phyloP scores from a whole-genome alignment of 2,329 filamentous ascomycete species.

The Fusarium multiceps region DNA sequence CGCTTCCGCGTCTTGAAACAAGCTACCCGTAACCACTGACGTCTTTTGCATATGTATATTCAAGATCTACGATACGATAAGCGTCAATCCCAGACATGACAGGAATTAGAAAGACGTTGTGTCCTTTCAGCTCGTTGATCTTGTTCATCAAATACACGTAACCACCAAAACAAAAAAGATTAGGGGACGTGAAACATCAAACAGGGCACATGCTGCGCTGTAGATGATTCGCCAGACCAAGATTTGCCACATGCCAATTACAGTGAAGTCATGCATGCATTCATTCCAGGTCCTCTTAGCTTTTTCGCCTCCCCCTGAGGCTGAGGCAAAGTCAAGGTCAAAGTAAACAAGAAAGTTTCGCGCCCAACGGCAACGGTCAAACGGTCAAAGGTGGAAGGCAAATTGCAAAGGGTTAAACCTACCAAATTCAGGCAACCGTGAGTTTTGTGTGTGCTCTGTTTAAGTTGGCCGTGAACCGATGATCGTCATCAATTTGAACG shows the following conservation, averaged over 20 bases:
- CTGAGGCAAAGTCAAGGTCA: background rate
- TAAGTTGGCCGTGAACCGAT: background rate
- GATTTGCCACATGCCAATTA: constrained; percentile 42
- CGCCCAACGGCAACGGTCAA: background rate
- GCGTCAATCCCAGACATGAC: constrained; percentile 10
- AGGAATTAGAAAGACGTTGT: background rate
- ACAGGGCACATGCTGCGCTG: constrained; percentile 20
- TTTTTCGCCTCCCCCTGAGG: constrained; percentile 38
- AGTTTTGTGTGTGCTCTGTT: background rate
- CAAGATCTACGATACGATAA: constrained; percentile 34
- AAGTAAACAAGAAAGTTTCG: background rate
- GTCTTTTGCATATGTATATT: constrained; percentile 14
- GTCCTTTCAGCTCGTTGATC: constrained; percentile 3
- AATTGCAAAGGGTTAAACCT: constrained; percentile 9
- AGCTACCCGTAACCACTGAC: constrained; percentile 27
- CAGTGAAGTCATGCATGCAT: constrained; percentile 40
- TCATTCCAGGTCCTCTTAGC: background rate
- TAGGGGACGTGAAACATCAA: constrained; percentile 30
- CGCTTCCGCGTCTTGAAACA: constrained; percentile 34
- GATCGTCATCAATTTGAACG: background rate
- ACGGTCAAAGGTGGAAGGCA: background rate
- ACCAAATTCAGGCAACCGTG: background rate
- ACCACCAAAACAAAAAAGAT: background rate
- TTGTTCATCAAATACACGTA: constrained; percentile 7
- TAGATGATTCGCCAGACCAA: constrained; percentile 5